These are phyloP conservation scores for Coemansia sp. DNA, from an alignment of 192 early-diverging fungal species.

Conservation along the genomic window DNA sequence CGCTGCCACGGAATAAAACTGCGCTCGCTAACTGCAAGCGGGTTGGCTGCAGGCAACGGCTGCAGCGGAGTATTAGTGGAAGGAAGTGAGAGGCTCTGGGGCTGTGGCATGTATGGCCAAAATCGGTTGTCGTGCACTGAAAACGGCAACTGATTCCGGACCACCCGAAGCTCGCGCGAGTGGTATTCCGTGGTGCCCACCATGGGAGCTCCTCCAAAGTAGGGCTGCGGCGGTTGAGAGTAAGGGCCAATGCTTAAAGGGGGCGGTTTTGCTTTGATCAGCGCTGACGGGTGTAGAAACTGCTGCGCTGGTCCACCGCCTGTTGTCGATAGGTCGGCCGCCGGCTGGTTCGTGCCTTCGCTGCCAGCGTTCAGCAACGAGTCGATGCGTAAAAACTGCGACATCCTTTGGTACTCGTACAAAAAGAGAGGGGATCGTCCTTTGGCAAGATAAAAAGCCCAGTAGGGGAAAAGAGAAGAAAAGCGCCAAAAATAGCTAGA, in stretches of 20 bases:
- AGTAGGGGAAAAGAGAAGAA: neutral
- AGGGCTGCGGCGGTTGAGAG: neutral
- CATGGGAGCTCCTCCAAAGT: neutral
- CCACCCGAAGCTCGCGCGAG: neutral
- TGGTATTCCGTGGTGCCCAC: neutral
- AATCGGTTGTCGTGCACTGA: conserved; percentile 29
- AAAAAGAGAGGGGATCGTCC: neutral
- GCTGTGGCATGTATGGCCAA: conserved; percentile 25
- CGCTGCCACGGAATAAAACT: conserved; percentile 1
- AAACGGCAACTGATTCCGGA: conserved; percentile 12
- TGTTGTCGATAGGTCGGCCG: neutral
- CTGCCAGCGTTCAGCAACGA: conserved; percentile 21
- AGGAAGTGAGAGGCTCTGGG: neutral
- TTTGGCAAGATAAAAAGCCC: neutral
- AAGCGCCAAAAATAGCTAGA: neutral
- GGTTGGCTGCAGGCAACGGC: neutral
- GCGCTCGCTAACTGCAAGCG: neutral
- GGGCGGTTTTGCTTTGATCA: neutral
- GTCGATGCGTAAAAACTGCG: conserved; percentile 17
- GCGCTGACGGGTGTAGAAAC: neutral
- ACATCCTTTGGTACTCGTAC: neutral
- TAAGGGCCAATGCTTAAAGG: neutral
- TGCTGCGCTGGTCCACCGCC: neutral
- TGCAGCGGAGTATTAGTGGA: neutral
- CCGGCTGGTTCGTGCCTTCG: neutral